Conservation (phyloP, 2,329 filamentous ascomycete genomes). For the Daldinia sp. region DNA sequence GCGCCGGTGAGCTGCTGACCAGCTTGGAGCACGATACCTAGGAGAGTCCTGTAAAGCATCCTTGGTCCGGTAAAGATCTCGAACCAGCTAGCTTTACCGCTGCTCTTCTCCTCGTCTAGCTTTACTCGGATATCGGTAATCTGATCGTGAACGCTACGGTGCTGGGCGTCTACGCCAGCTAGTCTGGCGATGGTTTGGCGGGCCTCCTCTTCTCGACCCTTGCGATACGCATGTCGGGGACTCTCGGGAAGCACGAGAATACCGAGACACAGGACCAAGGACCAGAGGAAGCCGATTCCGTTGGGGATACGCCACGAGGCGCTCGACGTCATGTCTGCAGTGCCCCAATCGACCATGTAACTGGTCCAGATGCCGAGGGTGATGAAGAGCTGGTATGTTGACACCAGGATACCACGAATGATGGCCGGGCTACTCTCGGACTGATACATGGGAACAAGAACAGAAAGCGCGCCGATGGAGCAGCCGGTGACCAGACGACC, state of each 20-base stretch:
- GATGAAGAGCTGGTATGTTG: constrained; percentile 73
- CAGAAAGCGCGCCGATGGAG: constrained; percentile 70
- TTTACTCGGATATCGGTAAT: constrained; percentile 62
- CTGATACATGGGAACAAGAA: constrained; percentile 74
- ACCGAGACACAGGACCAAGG: constrained; percentile 58
- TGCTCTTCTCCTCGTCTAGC: constrained; percentile 56
- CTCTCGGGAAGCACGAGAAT: constrained; percentile 64
- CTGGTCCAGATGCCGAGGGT: constrained; percentile 71
- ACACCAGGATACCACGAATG: constrained; percentile 69
- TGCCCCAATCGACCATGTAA: constrained; percentile 69
- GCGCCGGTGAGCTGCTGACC: constrained; percentile 74
- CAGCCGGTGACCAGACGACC: constrained; percentile 72
- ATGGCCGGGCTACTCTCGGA: constrained; percentile 70
- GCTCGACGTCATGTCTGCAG: constrained; percentile 54
- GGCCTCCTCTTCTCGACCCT: constrained; percentile 57
- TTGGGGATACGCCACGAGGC: constrained; percentile 71
- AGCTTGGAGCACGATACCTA: constrained; percentile 70
- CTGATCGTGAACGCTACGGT: constrained; percentile 55
- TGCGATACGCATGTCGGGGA: constrained; percentile 60
- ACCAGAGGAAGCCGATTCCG: constrained; percentile 64
- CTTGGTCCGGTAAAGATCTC: constrained; percentile 74
- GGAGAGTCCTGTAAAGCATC: constrained; percentile 69
- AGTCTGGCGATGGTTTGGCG: constrained; percentile 58
- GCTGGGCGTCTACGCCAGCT: constrained; percentile 52
- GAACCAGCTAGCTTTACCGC: constrained; percentile 56